Percentiles rank a stretch among this genome's conserved stretches.
Conservation (phyloP, 108 stramenopile genomes). For the Cyclotella sp. region DNA sequence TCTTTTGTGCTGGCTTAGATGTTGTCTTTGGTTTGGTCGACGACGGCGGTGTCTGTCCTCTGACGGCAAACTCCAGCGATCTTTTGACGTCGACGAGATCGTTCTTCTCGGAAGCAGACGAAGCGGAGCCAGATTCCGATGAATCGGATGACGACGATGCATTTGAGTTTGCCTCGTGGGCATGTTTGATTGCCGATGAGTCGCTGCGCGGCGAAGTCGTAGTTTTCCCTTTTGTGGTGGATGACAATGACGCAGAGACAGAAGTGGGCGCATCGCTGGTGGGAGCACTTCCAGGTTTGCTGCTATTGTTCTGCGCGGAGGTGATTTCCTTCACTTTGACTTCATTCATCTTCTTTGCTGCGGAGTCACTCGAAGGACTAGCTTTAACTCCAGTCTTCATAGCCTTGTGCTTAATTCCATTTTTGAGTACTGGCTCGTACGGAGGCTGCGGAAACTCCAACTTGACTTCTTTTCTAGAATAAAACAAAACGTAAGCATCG, state of each 20-base stretch:
- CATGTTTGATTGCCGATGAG: slow-evolving; percentile 33
- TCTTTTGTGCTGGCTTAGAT: slow-evolving; percentile 11
- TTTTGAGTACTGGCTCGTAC: slow-evolving; percentile 44
- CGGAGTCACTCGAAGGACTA: background rate
- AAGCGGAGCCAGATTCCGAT: slow-evolving; percentile 18
- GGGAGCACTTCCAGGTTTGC: background rate
- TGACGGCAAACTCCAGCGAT: slow-evolving; percentile 18
- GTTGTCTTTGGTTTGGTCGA: background rate
- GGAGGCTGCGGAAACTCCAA: slow-evolving; percentile 77
- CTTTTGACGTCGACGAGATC: slow-evolving; percentile 20
- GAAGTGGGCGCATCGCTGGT: background rate
- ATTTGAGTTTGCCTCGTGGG: slow-evolving; percentile 23
- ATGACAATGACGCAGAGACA: background rate
- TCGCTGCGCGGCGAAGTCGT: slow-evolving; percentile 24
- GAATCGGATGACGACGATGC: slow-evolving; percentile 24
- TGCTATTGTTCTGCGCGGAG: background rate
- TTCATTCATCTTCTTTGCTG: background rate
- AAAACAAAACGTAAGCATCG: slow-evolving; percentile 85
- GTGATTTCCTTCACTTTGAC: background rate
- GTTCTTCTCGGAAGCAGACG: background rate
- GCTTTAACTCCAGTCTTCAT: background rate
- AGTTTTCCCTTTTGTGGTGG: background rate
- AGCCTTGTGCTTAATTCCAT: slow-evolving; percentile 54
- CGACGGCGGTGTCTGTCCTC: background rate
- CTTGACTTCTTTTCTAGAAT: slow-evolving; percentile 79